Evolutionary conservation across 257 asterid genomes (phyloP), one percentile per base, ranked within the genome.

Genomic region (Echites panduratus): DNA sequence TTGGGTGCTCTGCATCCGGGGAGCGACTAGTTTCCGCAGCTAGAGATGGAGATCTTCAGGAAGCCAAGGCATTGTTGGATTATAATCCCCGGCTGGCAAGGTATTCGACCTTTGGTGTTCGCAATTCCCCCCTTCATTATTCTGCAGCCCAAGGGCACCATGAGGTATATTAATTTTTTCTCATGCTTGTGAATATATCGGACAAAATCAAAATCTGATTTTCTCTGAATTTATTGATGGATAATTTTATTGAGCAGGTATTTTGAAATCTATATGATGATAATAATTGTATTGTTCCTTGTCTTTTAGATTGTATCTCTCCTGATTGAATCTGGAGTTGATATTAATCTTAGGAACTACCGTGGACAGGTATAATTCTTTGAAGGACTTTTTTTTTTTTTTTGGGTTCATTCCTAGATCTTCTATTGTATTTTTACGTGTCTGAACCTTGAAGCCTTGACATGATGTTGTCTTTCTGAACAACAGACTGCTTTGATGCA

Each of bases 121-220:
- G 96, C 0, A 91, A 91, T 81, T 89, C 97, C 24, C 97, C 97
- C 8, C 88, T 91, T 82, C 97, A 91, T 76, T 91, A 91, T 75
- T 88, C 96, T 69, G 91, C 97, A 13, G 96, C 97, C 64, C 96
- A 91, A 78, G 96, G 97, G 58, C 97, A 92, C 82, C 89, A 89
- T 67, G 97, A 92, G 97, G 97, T 92, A 81, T 27, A 53, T 52
- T 73, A 4, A 19, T 26, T 59, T 6, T 47, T 4, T 38, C 19
- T 59, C 22, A 26, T 62, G 58, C 27, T 75, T 69, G 17, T 76
- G 16, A 47, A 52, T 9, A 20, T 76, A 26, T 20, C 22, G 54
- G 38, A 59, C 22, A 41, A 61, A 43, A 27, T 65, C 35, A 32
- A 64, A 26, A 24, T 27, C 20, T 76, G 71, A 56, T 29, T 73